These are phyloP conservation scores for Heteromeles arbutifolia DNA, from an alignment of 306 rosid genomes.

Conservation along the genomic window DNA sequence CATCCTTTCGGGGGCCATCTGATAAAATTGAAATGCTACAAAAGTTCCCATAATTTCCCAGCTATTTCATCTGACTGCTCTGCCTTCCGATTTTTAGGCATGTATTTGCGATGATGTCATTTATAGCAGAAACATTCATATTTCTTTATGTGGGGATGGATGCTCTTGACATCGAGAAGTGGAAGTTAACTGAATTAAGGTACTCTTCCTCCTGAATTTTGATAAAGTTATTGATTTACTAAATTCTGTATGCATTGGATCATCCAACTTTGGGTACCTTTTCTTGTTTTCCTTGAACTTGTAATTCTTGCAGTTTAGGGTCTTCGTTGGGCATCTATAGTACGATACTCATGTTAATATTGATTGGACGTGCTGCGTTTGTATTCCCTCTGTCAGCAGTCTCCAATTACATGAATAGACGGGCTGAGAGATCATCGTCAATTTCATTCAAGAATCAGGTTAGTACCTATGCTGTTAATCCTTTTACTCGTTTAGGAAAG, in stretches of 20 bases:
- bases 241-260: background rate
- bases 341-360: constrained; percentile 45
- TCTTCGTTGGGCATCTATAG: constrained; percentile 48
- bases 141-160: constrained; percentile 94
- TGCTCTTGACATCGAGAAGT: constrained; percentile 85
- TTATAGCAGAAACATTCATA: constrained; percentile 83
- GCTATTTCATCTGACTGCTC: background rate
- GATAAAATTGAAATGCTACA: no score
- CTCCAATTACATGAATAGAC: constrained; percentile 53
- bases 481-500: background rate
- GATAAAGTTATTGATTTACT: background rate
- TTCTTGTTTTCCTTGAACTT: background rate
- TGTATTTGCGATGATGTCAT: constrained; percentile 80
- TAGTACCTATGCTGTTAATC: background rate
- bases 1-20: no score
- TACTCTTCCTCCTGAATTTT: constrained; percentile 18
- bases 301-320: constrained; percentile 43
- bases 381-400: constrained; percentile 75
- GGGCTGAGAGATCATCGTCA: constrained; percentile 25
- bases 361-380: constrained; percentile 79
- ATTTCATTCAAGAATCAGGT: constrained; percentile 73
- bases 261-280: background rate
- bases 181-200: constrained; percentile 75
- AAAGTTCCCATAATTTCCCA: background rate
- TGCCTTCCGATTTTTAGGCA: constrained; percentile 35